Conservation (phyloP, 352 stramenopile species). For the Thalassiosira tumida region DNA sequence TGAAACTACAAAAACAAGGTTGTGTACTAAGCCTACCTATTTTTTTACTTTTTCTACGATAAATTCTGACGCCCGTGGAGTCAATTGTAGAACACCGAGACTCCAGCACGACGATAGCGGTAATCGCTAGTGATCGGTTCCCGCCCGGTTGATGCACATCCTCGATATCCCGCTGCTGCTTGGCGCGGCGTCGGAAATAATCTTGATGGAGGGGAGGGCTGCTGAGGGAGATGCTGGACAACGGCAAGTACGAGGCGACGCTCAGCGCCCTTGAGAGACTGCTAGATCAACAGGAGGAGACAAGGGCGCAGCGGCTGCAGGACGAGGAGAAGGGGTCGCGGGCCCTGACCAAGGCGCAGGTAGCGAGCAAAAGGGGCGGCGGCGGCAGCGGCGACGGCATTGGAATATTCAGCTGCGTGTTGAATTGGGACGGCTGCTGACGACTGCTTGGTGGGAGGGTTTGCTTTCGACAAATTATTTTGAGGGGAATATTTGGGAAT, state of each 20-base stretch:
- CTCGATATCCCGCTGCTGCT: constrained; percentile 79
- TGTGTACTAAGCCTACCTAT: too few species aligned
- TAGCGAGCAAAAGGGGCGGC: constrained; percentile 6
- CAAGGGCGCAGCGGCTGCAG: background rate
- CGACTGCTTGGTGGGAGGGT: constrained; percentile 59
- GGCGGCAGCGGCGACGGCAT: too few species aligned
- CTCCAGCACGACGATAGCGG: too few species aligned
- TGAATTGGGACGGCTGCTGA: background rate
- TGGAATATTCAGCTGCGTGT: too few species aligned
- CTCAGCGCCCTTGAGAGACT: constrained; percentile 73
- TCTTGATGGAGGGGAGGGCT: constrained; percentile 70
- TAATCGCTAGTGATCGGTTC: too few species aligned
- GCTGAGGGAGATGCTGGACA: constrained; percentile 68
- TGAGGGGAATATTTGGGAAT: constrained; percentile 52
- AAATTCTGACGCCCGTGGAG: too few species aligned
- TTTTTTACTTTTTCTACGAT: too few species aligned
- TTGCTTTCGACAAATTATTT: constrained; percentile 73
- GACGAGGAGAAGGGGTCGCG: background rate
- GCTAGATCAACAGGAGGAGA: constrained; percentile 19
- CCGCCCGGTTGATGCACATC: constrained; percentile 55
- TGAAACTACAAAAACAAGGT: too few species aligned
- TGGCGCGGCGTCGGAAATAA: constrained; percentile 69
- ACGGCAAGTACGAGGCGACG: constrained; percentile 76
- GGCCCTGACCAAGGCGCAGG: background rate
- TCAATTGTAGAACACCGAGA: too few species aligned